phyloP scores from a whole-genome alignment of 148 eudicot species.

The Rhododendron molle region DNA sequence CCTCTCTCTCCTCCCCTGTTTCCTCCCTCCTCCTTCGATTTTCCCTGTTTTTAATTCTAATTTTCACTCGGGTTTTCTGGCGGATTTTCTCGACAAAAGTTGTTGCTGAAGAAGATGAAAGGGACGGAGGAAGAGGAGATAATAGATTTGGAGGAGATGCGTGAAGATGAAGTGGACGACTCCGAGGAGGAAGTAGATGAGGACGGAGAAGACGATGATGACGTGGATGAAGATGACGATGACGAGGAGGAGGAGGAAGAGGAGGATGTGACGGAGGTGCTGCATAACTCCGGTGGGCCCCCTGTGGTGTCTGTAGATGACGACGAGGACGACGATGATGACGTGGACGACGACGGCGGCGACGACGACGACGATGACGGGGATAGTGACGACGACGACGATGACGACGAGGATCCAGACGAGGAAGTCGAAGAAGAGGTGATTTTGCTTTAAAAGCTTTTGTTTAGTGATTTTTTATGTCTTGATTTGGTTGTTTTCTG shows the following conservation, averaged over 20 bases:
- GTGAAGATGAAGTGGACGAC: constrained; percentile 22
- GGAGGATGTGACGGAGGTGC: constrained; percentile 37
- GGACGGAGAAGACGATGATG: constrained; percentile 25
- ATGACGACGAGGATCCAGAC: constrained; percentile 31
- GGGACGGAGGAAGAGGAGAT: constrained; percentile 24
- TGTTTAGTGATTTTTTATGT: neutral
- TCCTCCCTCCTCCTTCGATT: constrained; percentile 1
- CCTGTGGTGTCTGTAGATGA: constrained; percentile 30
- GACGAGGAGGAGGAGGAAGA: constrained; percentile 40
- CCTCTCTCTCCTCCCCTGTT: constrained; percentile 21
- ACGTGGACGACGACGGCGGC: constrained; percentile 43
- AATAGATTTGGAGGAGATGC: constrained; percentile 26
- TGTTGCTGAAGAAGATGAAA: constrained; percentile 24
- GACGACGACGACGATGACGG: constrained; percentile 34
- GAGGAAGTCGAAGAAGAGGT: constrained; percentile 36
- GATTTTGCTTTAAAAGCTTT: neutral
- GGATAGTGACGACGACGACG: constrained; percentile 33
- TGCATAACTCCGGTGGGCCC: constrained; percentile 38
- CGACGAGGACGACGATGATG: constrained; percentile 43
- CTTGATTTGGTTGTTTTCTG: constrained; percentile 7
- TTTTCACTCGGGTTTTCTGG: neutral
- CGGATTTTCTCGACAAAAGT: constrained; percentile 4
- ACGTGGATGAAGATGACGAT: constrained; percentile 20
- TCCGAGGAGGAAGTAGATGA: constrained; percentile 15
- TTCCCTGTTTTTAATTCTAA: constrained; percentile 15